Base-by-base conservation (phyloP, 2,329 filamentous ascomycete species). In the Aspergillus tanneri region DNA sequence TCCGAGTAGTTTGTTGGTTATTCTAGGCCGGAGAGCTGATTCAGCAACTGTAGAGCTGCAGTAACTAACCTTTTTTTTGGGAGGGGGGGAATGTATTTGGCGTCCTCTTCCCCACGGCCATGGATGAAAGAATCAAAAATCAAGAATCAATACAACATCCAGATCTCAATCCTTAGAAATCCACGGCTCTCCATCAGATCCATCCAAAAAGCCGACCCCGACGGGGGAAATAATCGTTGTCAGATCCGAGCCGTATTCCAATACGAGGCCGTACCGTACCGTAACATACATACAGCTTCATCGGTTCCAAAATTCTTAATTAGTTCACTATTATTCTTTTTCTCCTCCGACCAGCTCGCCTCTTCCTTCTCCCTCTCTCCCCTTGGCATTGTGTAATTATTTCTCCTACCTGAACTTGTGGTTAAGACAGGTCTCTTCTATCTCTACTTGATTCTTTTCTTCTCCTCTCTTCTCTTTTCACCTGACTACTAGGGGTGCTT, bases 361-460 rank as follows among this genome's bases (percentile, higher is more conserved):
- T 37, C 38, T 46, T 46, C 30, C 23, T 22, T 46, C 28, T 28
- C 32, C 44, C 43, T 35, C 24, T 25, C 28, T 43, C 24, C 28
- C 30, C 27, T 22, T 39, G 32, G 30, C 14, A 34, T 19, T 9
- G 16, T 34, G 30, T 19, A 34, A 34, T 34, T 34, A 34, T 34
- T 19, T 12, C 6, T 34, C 14, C 19, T 6, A 32, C 7, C n/a
- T 18, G 36, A 8, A 23, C n/a, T 23, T n/a, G 42, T 44, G 23
- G 42, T 44, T 30, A 18, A 44, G 42, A 36, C 32, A 3, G 30
- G 50, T 27, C 38, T 50, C 46, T 50, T 38, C 36, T 28, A 21
- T 34, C 16, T 25, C 22, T 43, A 23, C 41, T 46, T 30, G 14
- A 38, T 24, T n/a, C 18, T 41, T 43, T 16, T 35, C 23, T 39